phyloP scores from a whole-genome alignment of 192 early-diverging fungal species.

The Coemansia furcata region DNA sequence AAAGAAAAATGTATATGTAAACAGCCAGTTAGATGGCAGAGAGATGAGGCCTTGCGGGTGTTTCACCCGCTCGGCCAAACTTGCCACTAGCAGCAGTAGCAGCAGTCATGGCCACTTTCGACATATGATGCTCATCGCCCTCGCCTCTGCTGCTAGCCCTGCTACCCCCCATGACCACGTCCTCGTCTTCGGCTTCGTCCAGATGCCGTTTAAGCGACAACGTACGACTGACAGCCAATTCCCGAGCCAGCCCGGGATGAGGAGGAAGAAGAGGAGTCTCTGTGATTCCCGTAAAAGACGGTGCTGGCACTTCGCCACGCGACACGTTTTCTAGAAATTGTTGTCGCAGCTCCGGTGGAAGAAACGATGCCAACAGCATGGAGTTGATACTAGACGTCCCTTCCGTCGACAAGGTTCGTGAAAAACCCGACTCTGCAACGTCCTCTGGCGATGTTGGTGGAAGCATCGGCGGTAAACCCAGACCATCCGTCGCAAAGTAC shows the following conservation, averaged over 20 bases:
- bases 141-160: constrained; percentile 16
- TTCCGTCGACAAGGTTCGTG: constrained; percentile 13
- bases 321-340: constrained; percentile 9
- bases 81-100: constrained; percentile 18
- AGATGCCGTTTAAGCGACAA: constrained; percentile 46
- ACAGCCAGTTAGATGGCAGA: constrained; percentile 11
- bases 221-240: constrained; percentile 2
- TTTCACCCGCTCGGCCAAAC: constrained; percentile 31
- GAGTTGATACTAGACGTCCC: constrained; percentile 17
- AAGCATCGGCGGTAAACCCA: neutral
- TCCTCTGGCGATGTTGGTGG: neutral
- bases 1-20: neutral
- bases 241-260: neutral
- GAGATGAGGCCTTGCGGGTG: constrained; percentile 22
- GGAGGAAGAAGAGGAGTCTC: neutral
- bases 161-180: constrained; percentile 18
- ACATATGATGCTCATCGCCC: constrained; percentile 19
- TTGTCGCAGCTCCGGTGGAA: constrained; percentile 28
- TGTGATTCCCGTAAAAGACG: neutral
- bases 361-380: constrained; percentile 39
- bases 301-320: neutral
- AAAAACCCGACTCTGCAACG: neutral
- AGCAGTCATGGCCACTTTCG: neutral
- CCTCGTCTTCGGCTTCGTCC: constrained; percentile 23
- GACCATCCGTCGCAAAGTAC: neutral